A percentile compares a stretch with the other conserved stretches of the same genome.
Evolutionary conservation across 129 eudicot species (phyloP).

Genomic region (Glebionis coronaria): DNA sequence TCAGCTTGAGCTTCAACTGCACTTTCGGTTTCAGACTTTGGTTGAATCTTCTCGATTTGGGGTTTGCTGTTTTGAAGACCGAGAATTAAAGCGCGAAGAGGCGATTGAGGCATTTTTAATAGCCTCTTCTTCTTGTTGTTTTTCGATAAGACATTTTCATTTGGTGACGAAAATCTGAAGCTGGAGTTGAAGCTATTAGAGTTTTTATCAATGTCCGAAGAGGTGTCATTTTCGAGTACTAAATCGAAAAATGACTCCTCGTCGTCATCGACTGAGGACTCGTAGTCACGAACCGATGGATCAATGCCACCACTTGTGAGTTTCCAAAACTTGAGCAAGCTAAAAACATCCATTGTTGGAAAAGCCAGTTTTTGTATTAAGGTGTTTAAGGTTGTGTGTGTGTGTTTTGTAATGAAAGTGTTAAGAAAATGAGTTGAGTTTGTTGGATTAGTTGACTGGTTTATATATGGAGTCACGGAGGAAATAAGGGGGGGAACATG

Average conservation of each 20-base stretch:
- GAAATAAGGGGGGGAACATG: conserved; percentile 1
- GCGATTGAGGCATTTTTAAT: conserved; percentile 41
- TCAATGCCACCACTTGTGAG: conserved; percentile 26
- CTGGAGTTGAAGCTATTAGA: conserved; percentile 14
- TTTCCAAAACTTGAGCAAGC: conserved; percentile 72
- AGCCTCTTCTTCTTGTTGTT: conserved; percentile 2
- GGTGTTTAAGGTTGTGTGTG: not conserved
- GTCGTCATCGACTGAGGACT: conserved; percentile 34
- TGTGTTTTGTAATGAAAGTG: no score
- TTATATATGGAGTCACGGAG: conserved; percentile 21
- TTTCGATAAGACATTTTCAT: conserved; percentile 24
- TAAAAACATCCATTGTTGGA: conserved; percentile 52
- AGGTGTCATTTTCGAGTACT: conserved; percentile 34
- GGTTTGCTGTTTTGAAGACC: conserved; percentile 42
- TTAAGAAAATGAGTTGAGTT: not conserved
- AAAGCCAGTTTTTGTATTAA: conserved; percentile 36
- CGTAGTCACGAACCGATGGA: conserved; percentile 9
- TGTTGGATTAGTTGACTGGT: not conserved
- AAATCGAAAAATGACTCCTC: conserved; percentile 85
- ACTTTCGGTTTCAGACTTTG: not conserved
- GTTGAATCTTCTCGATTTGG: conserved; percentile 24
- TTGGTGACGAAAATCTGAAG: conserved; percentile 28
- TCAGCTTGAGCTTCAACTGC: not conserved
- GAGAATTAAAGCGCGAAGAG: conserved; percentile 42
- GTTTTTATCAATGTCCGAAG: conserved; percentile 2